Evolutionary conservation across 768 basidiomycete genomes (phyloP), one percentile per base, ranked within the genome.

Genomic region (Boletus tomentosulus): DNA sequence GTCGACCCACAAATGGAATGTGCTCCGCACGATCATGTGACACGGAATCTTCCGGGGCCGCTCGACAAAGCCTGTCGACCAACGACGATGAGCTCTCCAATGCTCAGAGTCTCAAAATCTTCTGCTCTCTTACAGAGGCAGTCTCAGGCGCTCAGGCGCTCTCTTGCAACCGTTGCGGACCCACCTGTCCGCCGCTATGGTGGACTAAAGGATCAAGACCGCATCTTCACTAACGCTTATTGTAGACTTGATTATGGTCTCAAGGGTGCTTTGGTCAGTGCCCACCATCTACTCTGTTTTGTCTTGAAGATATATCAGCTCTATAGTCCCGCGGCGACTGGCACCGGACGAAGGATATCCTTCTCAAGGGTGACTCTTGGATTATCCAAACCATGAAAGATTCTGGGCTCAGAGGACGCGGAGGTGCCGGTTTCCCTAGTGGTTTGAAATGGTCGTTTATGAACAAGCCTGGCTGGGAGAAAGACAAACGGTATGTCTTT

Each of bases 391-490:
- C 85, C 42, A 90, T 98, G 65, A 98, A 99, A 71, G 92, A 92
- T 65, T 97, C 93, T 22, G 96, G 96, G 44, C 80, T 98, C 34
- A 85, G 96, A 66, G 96, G 96, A 12, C 86, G 96, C 51, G 96
- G 96, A 48, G 96, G 96, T 49, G 96, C 96, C 39, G 96, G 96
- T 28, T 99, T 99, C 68, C 96, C 96, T 0, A 89, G 87, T 59
- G 96, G 96, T 24, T 77, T 98, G 62, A 98, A 98, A 69, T 98
- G 95, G 95, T 89, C 87, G 65, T 94, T 93, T 70, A 96, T 98
- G 96, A 98, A 99, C 80, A 99, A 98, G 74, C 95, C 94, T n/a
- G 86, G 86, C 27, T 98, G 96, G 96, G 85, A 98, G 76, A 87
- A 90, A 68, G 96, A 98, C 66, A 84, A 84, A 60, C 78, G 92